phyloP scores from a whole-genome alignment of 2,329 filamentous ascomycete genomes.

The Verticillium albo-atrum region DNA sequence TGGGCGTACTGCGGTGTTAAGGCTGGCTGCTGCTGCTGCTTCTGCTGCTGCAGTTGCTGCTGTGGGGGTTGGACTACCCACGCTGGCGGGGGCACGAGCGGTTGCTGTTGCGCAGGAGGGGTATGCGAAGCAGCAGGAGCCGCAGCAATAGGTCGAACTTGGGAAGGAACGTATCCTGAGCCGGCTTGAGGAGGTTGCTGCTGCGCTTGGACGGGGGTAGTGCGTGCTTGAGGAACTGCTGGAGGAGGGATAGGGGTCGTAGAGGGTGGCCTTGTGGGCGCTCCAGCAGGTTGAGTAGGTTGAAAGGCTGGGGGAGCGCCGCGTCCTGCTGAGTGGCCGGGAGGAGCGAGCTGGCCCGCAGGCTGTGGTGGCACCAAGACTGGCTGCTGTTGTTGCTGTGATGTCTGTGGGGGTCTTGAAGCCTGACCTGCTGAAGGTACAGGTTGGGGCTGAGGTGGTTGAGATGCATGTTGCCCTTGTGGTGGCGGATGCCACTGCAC shows the following conservation, averaged over 20 bases:
- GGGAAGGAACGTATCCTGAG: slow-evolving; percentile 1
- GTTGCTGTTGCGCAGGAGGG: slow-evolving; percentile 6
- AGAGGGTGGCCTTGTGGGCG: slow-evolving; percentile 27
- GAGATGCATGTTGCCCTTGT: slow-evolving; percentile 7
- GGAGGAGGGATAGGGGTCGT: slow-evolving; percentile 29
- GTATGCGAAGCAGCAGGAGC: slow-evolving; percentile 7
- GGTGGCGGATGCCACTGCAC: slow-evolving; percentile 11
- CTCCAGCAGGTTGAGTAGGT: slow-evolving; percentile 27
- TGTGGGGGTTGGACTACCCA: slow-evolving; percentile 1
- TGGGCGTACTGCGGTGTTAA: slow-evolving; percentile 20
- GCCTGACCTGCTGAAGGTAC: slow-evolving; percentile 15
- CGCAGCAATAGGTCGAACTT: slow-evolving; percentile 9
- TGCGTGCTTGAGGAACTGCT: slow-evolving; percentile 24
- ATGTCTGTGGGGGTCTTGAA: slow-evolving; percentile 14
- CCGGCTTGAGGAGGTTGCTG: slow-evolving; percentile 6
- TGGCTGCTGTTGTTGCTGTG: slow-evolving; percentile 18
- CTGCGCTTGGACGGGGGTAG: slow-evolving; percentile 16
- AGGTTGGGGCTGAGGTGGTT: slow-evolving; percentile 11
- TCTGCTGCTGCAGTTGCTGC: slow-evolving; percentile 24
- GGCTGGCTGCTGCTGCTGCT: slow-evolving; percentile 21
- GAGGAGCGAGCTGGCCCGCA: slow-evolving; percentile 27
- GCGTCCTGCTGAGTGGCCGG: slow-evolving; percentile 26
- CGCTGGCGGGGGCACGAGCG: slow-evolving; percentile 20
- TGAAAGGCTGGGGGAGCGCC: slow-evolving; percentile 29
- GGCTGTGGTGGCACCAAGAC: slow-evolving; percentile 29